Base-by-base conservation (phyloP, 1,284 basidiomycete genomes). In the Trichosporon coremiiforme region DNA sequence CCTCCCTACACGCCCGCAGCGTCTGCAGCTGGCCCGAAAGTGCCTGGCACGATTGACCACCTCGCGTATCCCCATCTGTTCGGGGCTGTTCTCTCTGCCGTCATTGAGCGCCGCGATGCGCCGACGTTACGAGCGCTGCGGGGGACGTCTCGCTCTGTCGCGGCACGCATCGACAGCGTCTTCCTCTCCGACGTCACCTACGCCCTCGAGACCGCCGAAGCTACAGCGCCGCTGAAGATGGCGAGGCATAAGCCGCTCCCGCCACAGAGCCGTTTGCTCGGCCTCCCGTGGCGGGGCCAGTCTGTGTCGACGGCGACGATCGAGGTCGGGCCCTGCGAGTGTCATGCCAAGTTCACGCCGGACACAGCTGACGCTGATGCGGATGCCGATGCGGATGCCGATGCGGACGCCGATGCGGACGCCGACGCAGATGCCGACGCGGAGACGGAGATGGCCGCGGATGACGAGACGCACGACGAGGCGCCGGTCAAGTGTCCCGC, bases 181-280 rank as follows among this genome's bases (percentile, higher is more conserved):
- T 60, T 60, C 57, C 57, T 60, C 29, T 33, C 57, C 31, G 57
- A 60, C 57, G 35, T 60, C 57, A 33, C 12, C 8, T 60, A 33
- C 17, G 15, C 29, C 1, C 29, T 60, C 4, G 25, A 13, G 31
- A 29, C 31, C 7, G 31, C 13, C 3, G 57, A 60, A 6, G 57
- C 22, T 1, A 4, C 29, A 2, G 57, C 29, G 5, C 29, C 25
- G 17, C 17, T 33, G 15, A 60, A 60, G 57, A 29, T 60, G 4
- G 57, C 31, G 5, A 15, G 15, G 17, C 31, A 60, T n/a, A 2
- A 4, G 13, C 29, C 57, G 31, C 31, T n/a, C 3, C 57, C 31
- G 1, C 57, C 57, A 2, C 29, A 17, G 5, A 60, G 57, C 17
- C 29, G 57, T 2, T 25, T 60, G 31, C 57, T 60, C 29, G 31